Evolutionary conservation across 257 asterid species (phyloP).

Genomic region (Solanum dulcamara): DNA sequence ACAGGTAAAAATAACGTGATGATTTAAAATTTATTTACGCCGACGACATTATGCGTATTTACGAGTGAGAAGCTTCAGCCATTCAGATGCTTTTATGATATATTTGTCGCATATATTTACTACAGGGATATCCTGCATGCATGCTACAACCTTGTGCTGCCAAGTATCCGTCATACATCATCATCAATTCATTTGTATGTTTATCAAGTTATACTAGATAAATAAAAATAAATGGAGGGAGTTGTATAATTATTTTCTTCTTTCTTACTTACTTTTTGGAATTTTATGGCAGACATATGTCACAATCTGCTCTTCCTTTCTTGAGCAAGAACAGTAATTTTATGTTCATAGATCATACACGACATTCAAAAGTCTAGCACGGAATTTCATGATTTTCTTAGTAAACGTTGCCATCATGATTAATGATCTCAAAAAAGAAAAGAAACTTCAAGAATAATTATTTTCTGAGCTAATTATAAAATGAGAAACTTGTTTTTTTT

Average conservation of each 20-base stretch:
- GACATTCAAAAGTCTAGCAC: neutral
- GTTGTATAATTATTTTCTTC: too few species aligned
- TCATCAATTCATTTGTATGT: neutral
- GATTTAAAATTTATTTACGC: neutral
- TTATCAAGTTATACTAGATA: too few species aligned
- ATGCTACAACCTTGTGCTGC: neutral
- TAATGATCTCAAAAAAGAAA: neutral
- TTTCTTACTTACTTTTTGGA: neutral
- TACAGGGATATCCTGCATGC: neutral
- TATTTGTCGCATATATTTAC: neutral
- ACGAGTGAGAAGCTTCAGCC: neutral
- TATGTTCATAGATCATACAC: neutral
- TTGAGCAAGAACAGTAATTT: neutral
- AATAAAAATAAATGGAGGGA: too few species aligned
- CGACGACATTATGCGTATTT: neutral
- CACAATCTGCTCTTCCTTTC: neutral
- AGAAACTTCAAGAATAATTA: neutral
- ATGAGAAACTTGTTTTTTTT: neutral
- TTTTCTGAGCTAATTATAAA: neutral
- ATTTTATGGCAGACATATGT: neutral
- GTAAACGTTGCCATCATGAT: neutral
- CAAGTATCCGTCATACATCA: neutral
- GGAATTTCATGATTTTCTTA: neutral
- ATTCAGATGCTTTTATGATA: neutral
- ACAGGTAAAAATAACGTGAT: neutral